These are phyloP conservation scores for Vanrija sp. DNA, from an alignment of 1,284 basidiomycete species.

Conservation along the genomic window DNA sequence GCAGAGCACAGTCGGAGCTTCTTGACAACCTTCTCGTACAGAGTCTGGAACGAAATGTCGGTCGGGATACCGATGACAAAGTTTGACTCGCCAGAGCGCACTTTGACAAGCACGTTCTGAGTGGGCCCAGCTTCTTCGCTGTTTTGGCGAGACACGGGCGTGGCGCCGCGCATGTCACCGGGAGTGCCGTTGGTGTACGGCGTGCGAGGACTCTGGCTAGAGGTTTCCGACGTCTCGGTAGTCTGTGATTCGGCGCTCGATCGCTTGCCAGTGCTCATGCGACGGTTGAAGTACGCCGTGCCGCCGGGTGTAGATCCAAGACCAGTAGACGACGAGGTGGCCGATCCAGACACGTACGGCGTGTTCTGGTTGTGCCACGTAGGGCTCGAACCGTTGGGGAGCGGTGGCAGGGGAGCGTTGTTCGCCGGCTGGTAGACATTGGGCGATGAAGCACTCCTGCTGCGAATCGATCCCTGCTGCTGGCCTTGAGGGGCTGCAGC, in stretches of 20 bases:
- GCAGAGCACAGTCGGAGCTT: conserved; percentile 87
- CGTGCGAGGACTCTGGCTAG: conserved; percentile 48
- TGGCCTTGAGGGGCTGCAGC: neutral
- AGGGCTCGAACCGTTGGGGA: conserved; percentile 13
- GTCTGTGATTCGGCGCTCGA: conserved; percentile 40
- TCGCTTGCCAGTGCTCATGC: conserved; percentile 34
- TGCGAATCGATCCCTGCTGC: conserved; percentile 34
- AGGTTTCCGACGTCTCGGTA: conserved; percentile 47
- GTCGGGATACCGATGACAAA: conserved; percentile 86
- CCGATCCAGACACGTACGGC: conserved; percentile 13
- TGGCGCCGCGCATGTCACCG: conserved; percentile 43
- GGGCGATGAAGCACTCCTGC: conserved; percentile 51
- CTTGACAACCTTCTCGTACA: conserved; percentile 83
- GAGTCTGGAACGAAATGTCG: conserved; percentile 68
- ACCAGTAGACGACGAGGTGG: conserved; percentile 29
- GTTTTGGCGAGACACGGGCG: conserved; percentile 36
- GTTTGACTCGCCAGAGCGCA: conserved; percentile 49
- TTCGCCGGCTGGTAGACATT: conserved; percentile 49
- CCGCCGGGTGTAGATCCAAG: conserved; percentile 27
- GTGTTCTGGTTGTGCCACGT: conserved; percentile 7
- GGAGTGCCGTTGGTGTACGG: conserved; percentile 56
- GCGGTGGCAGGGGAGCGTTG: conserved; percentile 19
- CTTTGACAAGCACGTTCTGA: conserved; percentile 69
- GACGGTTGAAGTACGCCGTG: conserved; percentile 38
- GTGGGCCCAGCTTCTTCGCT: conserved; percentile 15